Evolutionary conservation across 1,284 basidiomycete species (phyloP), one percentile per base, ranked within the genome.

Genomic region (Cronartium quercuum): DNA sequence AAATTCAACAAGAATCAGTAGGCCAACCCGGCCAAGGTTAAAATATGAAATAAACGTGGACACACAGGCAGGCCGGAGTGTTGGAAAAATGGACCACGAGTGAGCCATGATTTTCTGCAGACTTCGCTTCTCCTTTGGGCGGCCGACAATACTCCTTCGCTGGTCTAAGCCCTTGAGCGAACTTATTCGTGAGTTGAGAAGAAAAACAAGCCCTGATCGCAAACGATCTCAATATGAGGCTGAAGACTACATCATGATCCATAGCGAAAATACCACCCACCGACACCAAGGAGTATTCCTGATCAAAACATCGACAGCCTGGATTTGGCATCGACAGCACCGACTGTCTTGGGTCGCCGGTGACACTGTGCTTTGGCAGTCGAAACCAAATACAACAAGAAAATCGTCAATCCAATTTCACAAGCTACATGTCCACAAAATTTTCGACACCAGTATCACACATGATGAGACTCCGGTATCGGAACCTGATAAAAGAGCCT

Each of bases 121-220:
- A 6, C 7, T 55, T 42, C 55, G 62, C 21, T 38, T 24, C n/a
- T 15, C 38, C 38, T 37, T 64, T 64, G 18, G 62, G 61, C 4
- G 70, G 70, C 21, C 63, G 42, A 60, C 70, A 73, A 35, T 73
- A 66, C 41, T 73, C 70, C 51, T 66, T 73, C 13, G 70, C 70
- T 38, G 38, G 37, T 35, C 63, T 65, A 12, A 73, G 21, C 4
- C 35, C 62, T 44, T 73, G 70, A 18, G 51, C 63, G 29, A 73
- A 73, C 24, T 66, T 73, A 41, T 18, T 58, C 18, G 44, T 34
- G 13, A 73, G 12, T 44, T 73, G 70, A n/a, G 55, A 47, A 6
- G 55, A 55, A 44, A 73, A 73, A 18, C 70, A 73, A 40, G 42
- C 24, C 15, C 70, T 73, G 44, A n/a, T 41, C n/a, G 5, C 18